Base-by-base conservation (phyloP, 257 asterid species). In the Rehmannia glutinosa region DNA sequence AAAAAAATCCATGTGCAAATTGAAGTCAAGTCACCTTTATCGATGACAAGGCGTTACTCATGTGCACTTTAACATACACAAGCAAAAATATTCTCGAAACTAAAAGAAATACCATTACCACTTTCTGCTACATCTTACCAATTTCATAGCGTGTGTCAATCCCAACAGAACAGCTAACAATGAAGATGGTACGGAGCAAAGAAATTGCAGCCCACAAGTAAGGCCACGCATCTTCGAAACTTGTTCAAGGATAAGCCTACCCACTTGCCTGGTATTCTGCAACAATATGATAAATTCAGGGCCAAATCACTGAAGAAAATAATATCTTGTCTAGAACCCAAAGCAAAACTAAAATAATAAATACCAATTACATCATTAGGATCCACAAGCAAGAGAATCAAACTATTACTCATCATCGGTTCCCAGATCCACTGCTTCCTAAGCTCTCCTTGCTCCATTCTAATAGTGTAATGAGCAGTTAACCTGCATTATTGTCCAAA, bases 351-450 rank as follows among this genome's bases (percentile, higher is more conserved):
- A 59, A 60, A 25, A 46, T 41, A 62, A 75, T 49, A 27, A 38
- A 47, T 17, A 10, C 57, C 17, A 80, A 55, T 87, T 86, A 93
- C 99, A 82, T 93, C 99, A 76, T 84, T 86, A 62, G 91, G 92
- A 83, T 93, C 99, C 82, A 85, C 83, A 70, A 93, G 96, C 77
- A 88, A 77, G 78, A 93, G 99, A 66, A 88, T 81, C 87, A 93
- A 78, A 78, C 96, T 82, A 61, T 78, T 78, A 75, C 92, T 87
- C 96, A 90, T 93, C 89, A 78, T 46, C 20, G 97, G 96, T 67
- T 93, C 99, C 99, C 99, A 93, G 66, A 81, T 82, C 97, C 96
- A 93, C 86, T 85, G 91, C 84, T 83, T 85, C 80, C 77, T 73
- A 47, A 88, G 78, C 75, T 75, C 92, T 62, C 73, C 84, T 78